phyloP scores from a whole-genome alignment of 495 filamentous ascomycete genomes.

The Talaromyces adpressus region DNA sequence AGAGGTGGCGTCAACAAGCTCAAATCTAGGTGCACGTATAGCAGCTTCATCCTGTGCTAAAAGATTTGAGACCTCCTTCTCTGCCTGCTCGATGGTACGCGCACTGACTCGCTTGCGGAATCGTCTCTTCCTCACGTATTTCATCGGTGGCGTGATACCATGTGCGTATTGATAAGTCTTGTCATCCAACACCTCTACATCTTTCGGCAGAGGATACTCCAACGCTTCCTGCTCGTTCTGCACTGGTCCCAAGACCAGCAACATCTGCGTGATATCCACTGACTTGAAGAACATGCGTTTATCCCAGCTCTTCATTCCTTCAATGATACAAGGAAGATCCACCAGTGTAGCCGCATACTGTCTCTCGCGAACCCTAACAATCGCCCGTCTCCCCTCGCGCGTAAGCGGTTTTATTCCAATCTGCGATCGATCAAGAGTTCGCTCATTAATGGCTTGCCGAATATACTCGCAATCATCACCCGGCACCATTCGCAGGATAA shows the following conservation, averaged over 20 bases:
- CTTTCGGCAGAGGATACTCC: slow-evolving; percentile 54
- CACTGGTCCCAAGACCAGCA: slow-evolving; percentile 69
- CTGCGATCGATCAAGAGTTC: slow-evolving; percentile 60
- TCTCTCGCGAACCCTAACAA: slow-evolving; percentile 60
- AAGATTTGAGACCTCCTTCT: slow-evolving; percentile 71
- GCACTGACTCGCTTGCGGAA: slow-evolving; percentile 74
- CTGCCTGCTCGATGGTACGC: slow-evolving; percentile 81
- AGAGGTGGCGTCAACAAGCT: slow-evolving; percentile 56
- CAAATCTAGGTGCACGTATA: slow-evolving; percentile 47
- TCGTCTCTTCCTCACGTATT: slow-evolving; percentile 73
- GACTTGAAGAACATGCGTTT: slow-evolving; percentile 86
- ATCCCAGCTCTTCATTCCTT: slow-evolving; percentile 96
- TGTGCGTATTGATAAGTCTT: slow-evolving; percentile 75
- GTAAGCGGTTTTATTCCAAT: slow-evolving; percentile 75
- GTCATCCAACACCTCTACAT: slow-evolving; percentile 52
- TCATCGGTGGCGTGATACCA: slow-evolving; percentile 87
- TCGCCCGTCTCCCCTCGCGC: slow-evolving; percentile 63
- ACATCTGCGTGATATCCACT: slow-evolving; percentile 92
- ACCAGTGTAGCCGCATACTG: slow-evolving; percentile 77
- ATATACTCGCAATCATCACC: slow-evolving; percentile 81
- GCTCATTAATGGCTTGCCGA: slow-evolving; percentile 60
- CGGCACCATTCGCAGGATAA: slow-evolving; percentile 81
- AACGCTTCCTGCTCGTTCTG: slow-evolving; percentile 66
- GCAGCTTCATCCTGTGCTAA: slow-evolving; percentile 58
- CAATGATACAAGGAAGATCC: slow-evolving; percentile 85